Evolutionary conservation across 73 alveolate genomes (phyloP).

Genomic region (Paramecium tetraurelia): DNA sequence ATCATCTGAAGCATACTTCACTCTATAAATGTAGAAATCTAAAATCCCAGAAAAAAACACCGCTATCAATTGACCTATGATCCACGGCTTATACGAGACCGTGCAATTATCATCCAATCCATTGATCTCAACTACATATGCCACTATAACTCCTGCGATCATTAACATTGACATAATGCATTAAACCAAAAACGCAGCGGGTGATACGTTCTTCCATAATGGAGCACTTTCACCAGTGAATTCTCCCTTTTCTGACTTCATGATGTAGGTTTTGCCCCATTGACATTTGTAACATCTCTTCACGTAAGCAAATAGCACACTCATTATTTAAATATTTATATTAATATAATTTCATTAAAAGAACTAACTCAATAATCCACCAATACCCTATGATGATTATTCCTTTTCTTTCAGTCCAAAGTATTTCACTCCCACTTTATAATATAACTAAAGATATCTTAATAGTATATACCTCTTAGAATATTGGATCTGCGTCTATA

Average conservation of each 20-base stretch:
- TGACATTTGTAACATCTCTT: constrained; percentile 39
- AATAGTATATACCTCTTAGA: background rate
- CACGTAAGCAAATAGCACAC: background rate
- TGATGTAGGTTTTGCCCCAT: constrained; percentile 16
- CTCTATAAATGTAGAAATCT: background rate
- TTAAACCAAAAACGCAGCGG: background rate
- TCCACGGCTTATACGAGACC: constrained; percentile 22
- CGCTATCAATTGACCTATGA: background rate
- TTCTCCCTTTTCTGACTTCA: background rate
- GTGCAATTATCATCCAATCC: constrained; percentile 47
- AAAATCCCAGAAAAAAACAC: background rate
- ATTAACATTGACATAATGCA: background rate
- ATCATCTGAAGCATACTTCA: constrained; percentile 45
- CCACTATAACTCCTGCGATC: constrained; percentile 18
- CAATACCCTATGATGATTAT: background rate
- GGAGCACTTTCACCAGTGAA: constrained; percentile 46
- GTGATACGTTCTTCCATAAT: constrained; percentile 42
- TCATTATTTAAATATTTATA: background rate
- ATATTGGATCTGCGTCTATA: background rate
- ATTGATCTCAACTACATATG: constrained; percentile 1
- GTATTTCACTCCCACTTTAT: constrained; percentile 22
- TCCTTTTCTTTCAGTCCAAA: background rate
- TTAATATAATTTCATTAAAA: constrained; percentile 16
- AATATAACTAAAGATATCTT: background rate
- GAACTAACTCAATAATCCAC: constrained; percentile 9